Conservation (phyloP, 2,329 filamentous ascomycete species). For the Cladosporium sp. region DNA sequence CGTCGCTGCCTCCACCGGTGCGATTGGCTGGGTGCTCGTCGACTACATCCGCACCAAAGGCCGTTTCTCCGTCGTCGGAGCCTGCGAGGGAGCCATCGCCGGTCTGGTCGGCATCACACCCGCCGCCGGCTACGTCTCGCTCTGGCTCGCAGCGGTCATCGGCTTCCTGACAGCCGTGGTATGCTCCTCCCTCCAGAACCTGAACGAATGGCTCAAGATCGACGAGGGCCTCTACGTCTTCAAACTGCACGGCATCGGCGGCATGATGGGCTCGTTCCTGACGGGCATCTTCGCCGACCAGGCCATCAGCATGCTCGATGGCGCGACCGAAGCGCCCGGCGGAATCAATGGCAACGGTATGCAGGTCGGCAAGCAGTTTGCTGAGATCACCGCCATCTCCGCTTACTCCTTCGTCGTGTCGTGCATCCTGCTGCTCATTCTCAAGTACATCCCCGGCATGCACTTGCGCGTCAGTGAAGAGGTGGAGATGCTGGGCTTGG, state of each 20-base stretch:
- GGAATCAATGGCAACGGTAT: slow-evolving; percentile 53
- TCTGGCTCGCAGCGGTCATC: slow-evolving; percentile 53
- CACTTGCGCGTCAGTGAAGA: slow-evolving; percentile 53
- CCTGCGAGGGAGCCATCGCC: slow-evolving; percentile 55
- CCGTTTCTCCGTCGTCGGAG: slow-evolving; percentile 53
- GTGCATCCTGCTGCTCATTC: slow-evolving; percentile 47
- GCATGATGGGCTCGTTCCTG: slow-evolving; percentile 54
- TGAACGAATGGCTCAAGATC: slow-evolving; percentile 52
- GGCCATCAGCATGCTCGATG: slow-evolving; percentile 47
- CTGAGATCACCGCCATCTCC: slow-evolving; percentile 52
- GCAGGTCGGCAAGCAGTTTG: slow-evolving; percentile 54
- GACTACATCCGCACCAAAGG: slow-evolving; percentile 50
- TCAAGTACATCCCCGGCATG: slow-evolving; percentile 54
- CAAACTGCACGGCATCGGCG: slow-evolving; percentile 56
- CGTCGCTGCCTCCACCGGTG: slow-evolving; percentile 50
- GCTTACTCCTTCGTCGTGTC: slow-evolving; percentile 51
- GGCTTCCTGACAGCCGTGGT: slow-evolving; percentile 53
- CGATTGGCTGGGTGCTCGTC: slow-evolving; percentile 52
- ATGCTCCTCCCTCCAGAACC: slow-evolving; percentile 46
- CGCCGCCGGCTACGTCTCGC: slow-evolving; percentile 50
- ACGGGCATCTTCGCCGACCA: slow-evolving; percentile 55
- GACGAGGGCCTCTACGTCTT: slow-evolving; percentile 59
- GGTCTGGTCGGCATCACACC: slow-evolving; percentile 59
- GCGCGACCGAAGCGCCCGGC: slow-evolving; percentile 45
- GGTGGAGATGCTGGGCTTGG: slow-evolving; percentile 52